Evolutionary conservation across 257 asterid species (phyloP).

Genomic region (Gynochthodes officinalis): DNA sequence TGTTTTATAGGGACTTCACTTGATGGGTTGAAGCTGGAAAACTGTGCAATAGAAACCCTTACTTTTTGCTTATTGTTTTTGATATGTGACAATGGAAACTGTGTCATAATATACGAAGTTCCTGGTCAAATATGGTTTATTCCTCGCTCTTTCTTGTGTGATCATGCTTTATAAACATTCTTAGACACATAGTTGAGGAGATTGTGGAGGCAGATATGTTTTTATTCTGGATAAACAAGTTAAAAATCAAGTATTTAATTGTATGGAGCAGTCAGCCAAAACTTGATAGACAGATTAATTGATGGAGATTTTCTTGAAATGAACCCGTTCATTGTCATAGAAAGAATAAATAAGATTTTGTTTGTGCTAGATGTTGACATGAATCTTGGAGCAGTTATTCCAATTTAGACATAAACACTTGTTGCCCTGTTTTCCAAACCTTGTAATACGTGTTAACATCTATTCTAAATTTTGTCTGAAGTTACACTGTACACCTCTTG

Average conservation of each 20-base stretch:
- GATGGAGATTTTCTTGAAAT: background rate
- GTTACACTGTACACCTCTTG: no score
- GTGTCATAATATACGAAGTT: background rate
- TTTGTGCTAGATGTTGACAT: background rate
- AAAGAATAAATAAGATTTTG: background rate
- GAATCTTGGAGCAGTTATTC: no score
- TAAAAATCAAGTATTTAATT: background rate
- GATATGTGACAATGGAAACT: background rate
- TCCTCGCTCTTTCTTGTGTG: background rate
- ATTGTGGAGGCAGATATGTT: background rate
- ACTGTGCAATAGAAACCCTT: no score
- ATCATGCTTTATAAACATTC: background rate
- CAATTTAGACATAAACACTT: no score
- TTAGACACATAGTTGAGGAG: background rate
- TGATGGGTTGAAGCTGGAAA: background rate
- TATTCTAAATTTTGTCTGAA: no score
- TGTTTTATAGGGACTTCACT: background rate
- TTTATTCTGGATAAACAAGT: background rate
- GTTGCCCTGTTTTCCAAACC: no score
- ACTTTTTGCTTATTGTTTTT: background rate
- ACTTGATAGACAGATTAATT: background rate
- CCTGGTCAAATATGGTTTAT: background rate
- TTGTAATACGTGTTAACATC: no score
- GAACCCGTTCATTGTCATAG: background rate
- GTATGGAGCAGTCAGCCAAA: background rate